Evolutionary conservation across 2,329 filamentous ascomycete species (phyloP), one percentile per base, ranked within the genome.

Genomic region (Byssothecium circinans): DNA sequence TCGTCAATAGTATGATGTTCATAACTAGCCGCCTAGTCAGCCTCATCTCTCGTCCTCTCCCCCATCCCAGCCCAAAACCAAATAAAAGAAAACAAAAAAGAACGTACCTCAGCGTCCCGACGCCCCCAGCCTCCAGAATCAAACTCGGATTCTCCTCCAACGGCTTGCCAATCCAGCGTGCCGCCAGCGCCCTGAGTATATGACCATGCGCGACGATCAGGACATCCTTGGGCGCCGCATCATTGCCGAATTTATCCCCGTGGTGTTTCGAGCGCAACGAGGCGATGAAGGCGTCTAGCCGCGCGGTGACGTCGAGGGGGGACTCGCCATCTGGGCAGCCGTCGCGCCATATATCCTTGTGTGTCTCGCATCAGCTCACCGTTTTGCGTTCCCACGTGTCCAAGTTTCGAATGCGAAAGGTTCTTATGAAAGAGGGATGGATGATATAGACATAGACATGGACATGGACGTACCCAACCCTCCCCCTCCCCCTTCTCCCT

Each of bases 141-240:
- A 96, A 84, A 5, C 85, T 82, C 32, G 89, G 87, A 7, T 87
- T 90, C 41, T 90, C 85, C 45, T 83, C 81, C 49, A 96, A 75
- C 11, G 82, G 78, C 74, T 87, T 87, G 0, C 84, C 83, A 0
- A 85, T 81, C 91, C 91, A 96, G 25, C 91, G 80, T 77, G 92
- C 89, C 6, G 91, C 91, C 68, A 96, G 90, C 0, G 89, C 89
- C 14, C 91, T 80, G 43, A 96, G 75, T 47, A 96, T 92, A 73
- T 96, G 91, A 0, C 91, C 91, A 67, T 96, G 91, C 18, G 89
- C 91, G 5, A 96, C 89, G 40, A 96, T 78, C 19, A 92, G 70
- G 15, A 92, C 83, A 69, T 92, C 88, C 14, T 81, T 75, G 20
- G 75, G 81, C 30, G 58, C 74, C 23, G 10, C 34, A 46, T 77